Percentiles rank a stretch among this genome's conserved stretches.
Evolutionary conservation across 2,329 filamentous ascomycete species (phyloP).

Genomic region (Fusarium sp.): DNA sequence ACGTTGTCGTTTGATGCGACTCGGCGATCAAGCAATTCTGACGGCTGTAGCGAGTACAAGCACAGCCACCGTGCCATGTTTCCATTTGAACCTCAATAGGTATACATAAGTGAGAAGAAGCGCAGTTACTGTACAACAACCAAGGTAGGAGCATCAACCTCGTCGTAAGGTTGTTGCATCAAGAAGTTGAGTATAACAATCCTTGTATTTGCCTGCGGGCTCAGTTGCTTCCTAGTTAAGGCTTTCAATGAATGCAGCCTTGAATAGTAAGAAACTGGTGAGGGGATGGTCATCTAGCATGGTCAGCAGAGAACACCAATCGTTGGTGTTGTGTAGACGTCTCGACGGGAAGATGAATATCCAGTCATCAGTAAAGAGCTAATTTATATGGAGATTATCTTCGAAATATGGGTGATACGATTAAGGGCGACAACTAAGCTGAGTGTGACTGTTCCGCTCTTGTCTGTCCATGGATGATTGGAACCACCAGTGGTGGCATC

Average conservation of each 20-base stretch:
- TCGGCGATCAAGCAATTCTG: not conserved
- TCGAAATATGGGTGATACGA: not conserved
- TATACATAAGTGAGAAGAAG: not conserved
- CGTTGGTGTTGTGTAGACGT: not conserved
- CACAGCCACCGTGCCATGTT: not conserved
- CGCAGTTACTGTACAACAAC: not conserved
- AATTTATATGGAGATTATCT: not conserved
- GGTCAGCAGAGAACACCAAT: no score
- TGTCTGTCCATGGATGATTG: not conserved
- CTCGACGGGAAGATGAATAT: not conserved
- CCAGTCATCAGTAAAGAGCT: not conserved
- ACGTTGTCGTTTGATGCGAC: not conserved
- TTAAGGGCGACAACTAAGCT: not conserved
- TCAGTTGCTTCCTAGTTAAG: no score
- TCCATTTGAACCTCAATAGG: not conserved
- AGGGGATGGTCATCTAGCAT: no score
- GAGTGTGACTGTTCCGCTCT: not conserved
- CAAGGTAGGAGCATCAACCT: no score
- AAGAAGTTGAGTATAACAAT: no score
- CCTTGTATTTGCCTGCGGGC: no score
- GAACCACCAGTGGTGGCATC: not conserved
- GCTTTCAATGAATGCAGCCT: no score
- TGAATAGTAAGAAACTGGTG: no score
- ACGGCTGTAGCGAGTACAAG: fast-evolving
- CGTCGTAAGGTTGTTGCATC: no score